Evolutionary conservation across 768 basidiomycete genomes (phyloP).

Genomic region (Boletus pseudopeckii): DNA sequence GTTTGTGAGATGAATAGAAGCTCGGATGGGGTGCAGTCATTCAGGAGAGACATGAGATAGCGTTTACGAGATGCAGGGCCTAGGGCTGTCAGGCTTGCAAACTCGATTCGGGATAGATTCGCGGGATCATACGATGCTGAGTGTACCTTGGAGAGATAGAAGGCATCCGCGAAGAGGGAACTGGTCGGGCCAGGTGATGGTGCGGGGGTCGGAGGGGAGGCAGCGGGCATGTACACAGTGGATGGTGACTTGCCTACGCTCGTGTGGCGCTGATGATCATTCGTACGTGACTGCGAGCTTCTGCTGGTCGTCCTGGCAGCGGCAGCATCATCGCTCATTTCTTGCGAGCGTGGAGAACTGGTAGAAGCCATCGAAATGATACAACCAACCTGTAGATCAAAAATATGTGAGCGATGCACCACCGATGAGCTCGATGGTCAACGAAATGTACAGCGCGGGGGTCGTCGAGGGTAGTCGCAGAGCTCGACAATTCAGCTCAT

Average conservation of each 20-base stretch:
- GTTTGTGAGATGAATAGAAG: slow-evolving; percentile 63
- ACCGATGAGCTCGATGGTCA: slow-evolving; percentile 1
- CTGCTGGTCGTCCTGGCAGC: slow-evolving; percentile 6
- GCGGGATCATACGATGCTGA: slow-evolving; percentile 21
- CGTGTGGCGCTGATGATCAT: slow-evolving; percentile 16
- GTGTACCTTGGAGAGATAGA: slow-evolving; percentile 18
- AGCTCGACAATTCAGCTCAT: neutral
- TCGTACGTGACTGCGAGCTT: slow-evolving; percentile 7
- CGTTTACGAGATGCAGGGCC: slow-evolving; percentile 45
- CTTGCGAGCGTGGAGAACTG: slow-evolving; percentile 1
- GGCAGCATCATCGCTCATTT: slow-evolving; percentile 11
- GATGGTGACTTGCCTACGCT: slow-evolving; percentile 22
- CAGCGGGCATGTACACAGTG: slow-evolving; percentile 49
- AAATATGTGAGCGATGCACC: neutral
- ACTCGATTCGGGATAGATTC: slow-evolving; percentile 31
- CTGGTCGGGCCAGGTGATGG: slow-evolving; percentile 55
- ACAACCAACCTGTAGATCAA: neutral
- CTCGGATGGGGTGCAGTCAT: slow-evolving; percentile 55
- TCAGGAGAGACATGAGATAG: slow-evolving; percentile 49
- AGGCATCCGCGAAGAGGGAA: slow-evolving; percentile 39
- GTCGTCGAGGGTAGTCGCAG: neutral
- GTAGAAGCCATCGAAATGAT: slow-evolving; percentile 11
- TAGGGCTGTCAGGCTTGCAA: slow-evolving; percentile 30
- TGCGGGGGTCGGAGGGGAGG: slow-evolving; percentile 60
- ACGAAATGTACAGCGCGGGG: neutral